phyloP scores from a whole-genome alignment of 768 basidiomycete species.

The Leccinum aurantiacum region DNA sequence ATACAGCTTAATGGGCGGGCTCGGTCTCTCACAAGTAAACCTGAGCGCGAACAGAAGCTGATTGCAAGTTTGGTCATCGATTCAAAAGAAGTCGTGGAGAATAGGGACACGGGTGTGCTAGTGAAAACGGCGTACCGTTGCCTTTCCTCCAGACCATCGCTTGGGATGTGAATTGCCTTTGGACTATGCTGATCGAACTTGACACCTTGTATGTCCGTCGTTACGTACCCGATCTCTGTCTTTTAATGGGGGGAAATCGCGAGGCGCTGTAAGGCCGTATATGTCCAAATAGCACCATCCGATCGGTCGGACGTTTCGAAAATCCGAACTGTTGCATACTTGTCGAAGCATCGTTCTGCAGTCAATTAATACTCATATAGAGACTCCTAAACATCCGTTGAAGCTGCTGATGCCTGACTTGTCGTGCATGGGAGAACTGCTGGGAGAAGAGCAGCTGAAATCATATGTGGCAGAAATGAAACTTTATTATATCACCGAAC shows the following conservation, averaged over 20 bases:
- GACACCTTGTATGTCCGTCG: not conserved
- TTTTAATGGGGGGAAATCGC: not conserved
- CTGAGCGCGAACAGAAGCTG: not conserved
- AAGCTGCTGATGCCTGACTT: not conserved
- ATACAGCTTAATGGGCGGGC: not conserved
- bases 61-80: not conserved
- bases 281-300: not conserved
- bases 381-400: not conserved
- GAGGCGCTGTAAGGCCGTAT: not conserved
- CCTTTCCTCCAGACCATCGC: not conserved
- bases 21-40: not conserved
- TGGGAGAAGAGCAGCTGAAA: not conserved
- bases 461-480: not conserved
- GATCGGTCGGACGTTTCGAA: not conserved
- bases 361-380: not conserved
- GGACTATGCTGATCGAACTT: not conserved
- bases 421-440: not conserved
- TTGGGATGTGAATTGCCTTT: not conserved
- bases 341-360: not conserved
- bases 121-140: not conserved
- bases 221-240: not conserved
- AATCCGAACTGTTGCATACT: not conserved
- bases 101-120: not conserved
- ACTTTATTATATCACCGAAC: not conserved
- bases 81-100: not conserved